A percentile compares a stretch with the other conserved stretches of the same genome.
phyloP scores from a whole-genome alignment of 2,329 filamentous ascomycete genomes.

The Dothistroma pini region DNA sequence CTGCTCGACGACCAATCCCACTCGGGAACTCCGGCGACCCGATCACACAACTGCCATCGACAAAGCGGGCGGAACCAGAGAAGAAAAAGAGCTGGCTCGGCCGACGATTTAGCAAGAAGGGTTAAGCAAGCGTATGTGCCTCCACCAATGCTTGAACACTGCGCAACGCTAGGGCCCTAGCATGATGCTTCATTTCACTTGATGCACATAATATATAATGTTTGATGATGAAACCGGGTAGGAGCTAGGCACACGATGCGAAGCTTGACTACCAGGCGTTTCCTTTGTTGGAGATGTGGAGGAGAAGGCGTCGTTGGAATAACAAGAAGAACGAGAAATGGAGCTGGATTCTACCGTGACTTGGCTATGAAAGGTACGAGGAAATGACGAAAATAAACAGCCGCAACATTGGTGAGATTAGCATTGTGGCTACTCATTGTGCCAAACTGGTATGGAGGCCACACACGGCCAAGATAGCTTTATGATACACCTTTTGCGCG shows the following conservation, averaged over 20 bases:
- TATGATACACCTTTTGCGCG: constrained; percentile 6
- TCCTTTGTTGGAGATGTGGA: background rate
- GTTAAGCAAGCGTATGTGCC: constrained; percentile 17
- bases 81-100: constrained; percentile 92
- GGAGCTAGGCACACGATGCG: background rate
- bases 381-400: background rate
- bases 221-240: constrained; percentile 1
- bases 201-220: constrained; percentile 13
- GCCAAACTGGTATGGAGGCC: background rate
- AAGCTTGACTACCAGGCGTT: background rate
- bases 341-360: constrained; percentile 3
- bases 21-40: constrained; percentile 24
- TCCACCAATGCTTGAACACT: background rate
- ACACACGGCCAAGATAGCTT: background rate
- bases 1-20: constrained; percentile 31
- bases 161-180: background rate
- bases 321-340: constrained; percentile 5
- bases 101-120: constrained; percentile 69
- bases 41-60: constrained; percentile 24
- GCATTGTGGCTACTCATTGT: background rate
- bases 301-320: background rate
- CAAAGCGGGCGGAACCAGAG: constrained; percentile 43
- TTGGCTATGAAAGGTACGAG: constrained; percentile 8
- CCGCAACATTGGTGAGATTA: background rate
- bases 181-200: constrained; percentile 1